phyloP scores from a whole-genome alignment of 1,139 yeast genomes.

The Taiozyma sp. region DNA sequence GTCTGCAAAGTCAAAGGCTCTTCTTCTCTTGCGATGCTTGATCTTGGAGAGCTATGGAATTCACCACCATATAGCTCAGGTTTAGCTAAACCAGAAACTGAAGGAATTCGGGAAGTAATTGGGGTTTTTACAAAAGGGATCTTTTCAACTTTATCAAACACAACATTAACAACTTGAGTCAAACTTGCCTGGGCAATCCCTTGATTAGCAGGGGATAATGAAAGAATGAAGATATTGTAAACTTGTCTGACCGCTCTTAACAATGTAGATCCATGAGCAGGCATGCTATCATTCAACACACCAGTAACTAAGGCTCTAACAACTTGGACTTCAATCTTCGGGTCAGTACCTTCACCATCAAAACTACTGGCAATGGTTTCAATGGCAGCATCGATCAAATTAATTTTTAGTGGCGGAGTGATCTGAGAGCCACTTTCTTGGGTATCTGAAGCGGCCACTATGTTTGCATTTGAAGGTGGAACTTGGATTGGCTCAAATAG shows the following conservation, averaged over 20 bases:
- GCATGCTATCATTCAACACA: conserved; percentile 69
- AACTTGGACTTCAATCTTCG: conserved; percentile 84
- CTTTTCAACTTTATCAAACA: conserved; percentile 67
- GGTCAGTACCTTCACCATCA: conserved; percentile 89
- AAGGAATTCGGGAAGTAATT: conserved; percentile 3
- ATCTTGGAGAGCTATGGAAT: neutral
- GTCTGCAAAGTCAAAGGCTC: conserved; percentile 51
- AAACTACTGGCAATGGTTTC: conserved; percentile 82
- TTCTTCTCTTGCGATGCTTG: neutral
- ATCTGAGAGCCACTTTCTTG: conserved; percentile 29
- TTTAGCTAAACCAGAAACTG: conserved; percentile 1
- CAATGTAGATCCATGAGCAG: conserved; percentile 87
- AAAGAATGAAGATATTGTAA: conserved; percentile 84
- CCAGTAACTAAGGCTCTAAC: conserved; percentile 89
- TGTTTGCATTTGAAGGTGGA: conserved; percentile 33
- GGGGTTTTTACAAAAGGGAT: conserved; percentile 13
- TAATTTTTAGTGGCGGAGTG: conserved; percentile 48
- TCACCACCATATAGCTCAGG: conserved; percentile 3
- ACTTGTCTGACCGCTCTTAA: conserved; percentile 90
- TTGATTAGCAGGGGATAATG: conserved; percentile 78
- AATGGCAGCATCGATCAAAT: conserved; percentile 77
- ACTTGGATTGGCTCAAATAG: conserved; percentile 46
- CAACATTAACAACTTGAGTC: conserved; percentile 82
- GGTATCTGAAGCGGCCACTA: conserved; percentile 22
- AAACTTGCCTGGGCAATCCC: conserved; percentile 93